Evolutionary conservation across 2,329 filamentous ascomycete species (phyloP), one percentile per base, ranked within the genome.

Genomic region (Fusarium marasasianum): DNA sequence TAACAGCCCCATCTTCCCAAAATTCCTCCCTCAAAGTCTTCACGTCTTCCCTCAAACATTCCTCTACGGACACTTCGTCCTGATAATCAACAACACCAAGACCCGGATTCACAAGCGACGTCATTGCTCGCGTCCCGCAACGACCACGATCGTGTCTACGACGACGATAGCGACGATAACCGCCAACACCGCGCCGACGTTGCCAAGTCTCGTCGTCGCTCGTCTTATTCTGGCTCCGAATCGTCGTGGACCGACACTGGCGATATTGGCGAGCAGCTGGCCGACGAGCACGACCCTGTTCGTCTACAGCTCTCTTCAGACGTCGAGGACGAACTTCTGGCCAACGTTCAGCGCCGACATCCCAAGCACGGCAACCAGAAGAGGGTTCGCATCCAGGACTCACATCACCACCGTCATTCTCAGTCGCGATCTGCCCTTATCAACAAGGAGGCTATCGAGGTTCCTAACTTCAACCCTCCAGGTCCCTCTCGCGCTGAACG

Each of bases 241-340:
- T 94, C 92, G 67, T 91, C 93, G 78, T 98, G 94, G 95, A 95
- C 94, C 81, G 95, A 98, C 83, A 98, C 96, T 50, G 96, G 95
- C 80, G 96, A 98, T 84, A 90, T 98, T 79, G 94, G 94, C 80
- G 96, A 98, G 86, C 96, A 97, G 87, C 88, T 95, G 78, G 93
- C 90, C 79, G 92, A 93, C 86, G 91, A 91, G 86, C 90, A 91
- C 80, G 94, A 98, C 82, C 94, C 94, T 68, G 88, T 97, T 76
- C 91, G 90, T 77, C 89, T 91, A 77, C 91, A 90, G 79, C 87
- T 96, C 69, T 87, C 88, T 79, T 86, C 90, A 77, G 91, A 91
- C 76, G 83, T 92, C 66, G 90, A 94, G 82, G 89, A 88, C 78
- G 88, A 90, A 77, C 85, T 88, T 63, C 86, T 91, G 77, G 86